Evolutionary conservation across 257 asterid genomes (phyloP).

Genomic region (Misopates orontium): DNA sequence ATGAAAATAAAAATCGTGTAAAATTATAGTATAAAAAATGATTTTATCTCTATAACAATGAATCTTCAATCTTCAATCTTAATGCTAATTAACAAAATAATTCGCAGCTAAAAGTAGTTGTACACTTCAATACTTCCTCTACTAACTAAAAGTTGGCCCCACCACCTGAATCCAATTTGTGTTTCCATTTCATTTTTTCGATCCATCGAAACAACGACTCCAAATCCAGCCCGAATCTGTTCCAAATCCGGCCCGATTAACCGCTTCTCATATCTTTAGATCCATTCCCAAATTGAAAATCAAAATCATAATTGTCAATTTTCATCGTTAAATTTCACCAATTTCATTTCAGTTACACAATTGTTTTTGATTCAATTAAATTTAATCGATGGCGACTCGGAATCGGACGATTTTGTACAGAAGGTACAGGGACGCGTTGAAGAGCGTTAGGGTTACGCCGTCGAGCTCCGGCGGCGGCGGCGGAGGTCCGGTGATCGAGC

Average conservation of each 20-base stretch:
- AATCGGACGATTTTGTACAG: constrained; percentile 79
- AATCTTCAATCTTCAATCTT: no score
- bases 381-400: constrained; percentile 75
- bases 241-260: constrained; percentile 10
- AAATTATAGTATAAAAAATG: no score
- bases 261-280: constrained; percentile 25
- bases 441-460: constrained; percentile 83
- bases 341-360: not conserved
- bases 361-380: no score
- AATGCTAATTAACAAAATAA: no score
- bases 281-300: constrained; percentile 16
- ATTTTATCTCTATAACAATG: no score
- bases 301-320: not conserved
- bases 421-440: constrained; percentile 87
- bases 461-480: constrained; percentile 53
- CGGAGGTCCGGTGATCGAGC: constrained; percentile 87
- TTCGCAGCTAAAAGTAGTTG: no score
- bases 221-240: constrained; percentile 20
- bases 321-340: constrained; percentile 17
- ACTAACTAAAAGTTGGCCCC: no score
- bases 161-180: not conserved
- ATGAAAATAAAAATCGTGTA: no score
- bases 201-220: not conserved
- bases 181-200: constrained; percentile 9
- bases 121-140: no score